Evolutionary conservation across 331 rosid species (phyloP), one percentile per base, ranked within the genome.

Genomic region (Pyracantha coccinea): DNA sequence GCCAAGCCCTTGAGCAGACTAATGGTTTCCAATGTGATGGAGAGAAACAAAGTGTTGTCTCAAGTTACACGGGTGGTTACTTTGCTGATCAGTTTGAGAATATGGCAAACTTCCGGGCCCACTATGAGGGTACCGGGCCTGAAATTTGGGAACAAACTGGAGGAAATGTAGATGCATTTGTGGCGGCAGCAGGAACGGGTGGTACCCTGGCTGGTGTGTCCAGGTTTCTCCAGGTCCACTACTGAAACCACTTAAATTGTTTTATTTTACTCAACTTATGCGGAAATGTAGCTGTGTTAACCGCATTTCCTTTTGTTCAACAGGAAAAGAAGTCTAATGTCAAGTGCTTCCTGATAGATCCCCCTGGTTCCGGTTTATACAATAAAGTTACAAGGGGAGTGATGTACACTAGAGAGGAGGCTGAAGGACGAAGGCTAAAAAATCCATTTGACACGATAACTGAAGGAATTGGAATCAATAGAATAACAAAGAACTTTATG

Each of bases 11-110:
- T 1, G 73, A 74, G 70, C 80, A 73, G 75, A 72, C 59, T 38
- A 83, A 85, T 68, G 89, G 88, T 82, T 44, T 72, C 80, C 61
- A 63, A 63, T 44, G 76, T 50, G 73, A 80, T 73, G 91, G 73
- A 57, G 74, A 86, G 73, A 45, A 41, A 41, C 79, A 69, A 25
- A 74, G 62, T 61, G 79, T 84, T 0, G 57, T 58, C 52, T 60
- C 89, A 21, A 41, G 23, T 76, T 89, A 87, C 72, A 85, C 79
- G 75, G 96, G 97, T 6, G 99, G 97, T n/a, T 92, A 78, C 82
- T 95, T 95, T 80, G 97, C 99, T 17, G 96, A 95, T 74, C 97
- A 95, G 81, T 95, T 92, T 72, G 96, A 95, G 71, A 95, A 95
- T 80, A 70, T 92, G 52, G 97, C 97, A 13, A 95, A 95, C 89